Base-by-base conservation (phyloP, 768 basidiomycete species). In the Russula brevipes region DNA sequence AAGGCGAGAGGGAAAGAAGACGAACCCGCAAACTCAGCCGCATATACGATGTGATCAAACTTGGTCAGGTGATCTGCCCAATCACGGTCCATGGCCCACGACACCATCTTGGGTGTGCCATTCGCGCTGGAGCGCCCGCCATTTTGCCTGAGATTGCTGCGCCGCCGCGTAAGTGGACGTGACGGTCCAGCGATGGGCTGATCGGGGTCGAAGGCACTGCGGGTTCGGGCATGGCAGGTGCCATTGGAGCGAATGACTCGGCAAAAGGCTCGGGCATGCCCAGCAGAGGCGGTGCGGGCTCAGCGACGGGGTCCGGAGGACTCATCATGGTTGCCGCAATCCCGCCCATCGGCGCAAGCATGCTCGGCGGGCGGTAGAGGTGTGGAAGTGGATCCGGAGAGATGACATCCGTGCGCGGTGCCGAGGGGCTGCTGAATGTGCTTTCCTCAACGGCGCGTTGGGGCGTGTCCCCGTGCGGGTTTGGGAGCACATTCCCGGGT, bases 31-130 rank as follows among this genome's bases (percentile, higher is more conserved):
- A 73, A 72, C 47, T 81, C 79, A 2, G 77, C 75, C 59, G 78
- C 74, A 58, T 76, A 76, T 24, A 77, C 70, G 11, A 74, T 73
- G 60, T 75, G 71, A 17, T 78, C 73, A 60, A 78, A 79, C 64
- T 82, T 82, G 41, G 78, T 76, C 61, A 86, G 76, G 66, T 85
- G 84, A 8, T 78, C 79, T 33, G 79, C 77, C 75, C 84, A 79
- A 57, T 85, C 85, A 12, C 78, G 80, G 62, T 85, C 81, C 73
- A 87, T 88, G 31, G 88, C 87, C 87, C 87, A 89, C 42, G 87
- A 86, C 8, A 89, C 87, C 5, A 82, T 81, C 74, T 89, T 89
- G 17, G 78, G 73, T 35, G 83, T 76, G 63, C 85, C 83, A 69
- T 78, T 76, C 54, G 75, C 76, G 62, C 74, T 77, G 67, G 79